Conservation (phyloP, 78 protist species). For the Tieghemostelium lacteum region DNA sequence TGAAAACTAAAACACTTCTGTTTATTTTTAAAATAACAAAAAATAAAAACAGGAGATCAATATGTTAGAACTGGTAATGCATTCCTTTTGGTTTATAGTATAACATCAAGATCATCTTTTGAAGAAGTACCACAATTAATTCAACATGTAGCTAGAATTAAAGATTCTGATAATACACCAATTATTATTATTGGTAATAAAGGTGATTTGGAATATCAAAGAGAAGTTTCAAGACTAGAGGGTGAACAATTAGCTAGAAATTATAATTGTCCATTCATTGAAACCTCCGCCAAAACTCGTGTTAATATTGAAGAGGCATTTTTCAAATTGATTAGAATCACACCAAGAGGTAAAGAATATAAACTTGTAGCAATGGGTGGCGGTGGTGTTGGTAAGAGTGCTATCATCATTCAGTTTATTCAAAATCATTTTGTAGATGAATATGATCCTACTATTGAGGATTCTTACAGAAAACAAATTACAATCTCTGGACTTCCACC, state of each 20-base stretch:
- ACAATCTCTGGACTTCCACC: conserved; percentile 51
- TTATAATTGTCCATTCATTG: conserved; percentile 80
- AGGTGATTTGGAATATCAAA: conserved; percentile 77
- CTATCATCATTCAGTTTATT: conserved; percentile 66
- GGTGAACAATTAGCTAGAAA: conserved; percentile 82
- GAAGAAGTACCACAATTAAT: conserved; percentile 76
- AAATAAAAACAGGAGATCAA: conserved; percentile 37
- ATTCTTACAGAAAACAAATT: conserved; percentile 62
- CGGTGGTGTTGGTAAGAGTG: conserved; percentile 75
- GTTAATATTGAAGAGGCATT: conserved; percentile 93
- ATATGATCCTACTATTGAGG: conserved; percentile 88
- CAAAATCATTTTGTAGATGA: conserved; percentile 85
- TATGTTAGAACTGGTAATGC: conserved; percentile 73
- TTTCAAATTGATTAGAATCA: conserved; percentile 67
- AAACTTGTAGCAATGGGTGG: conserved; percentile 59
- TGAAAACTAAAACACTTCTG: not conserved
- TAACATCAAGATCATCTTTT: conserved; percentile 56
- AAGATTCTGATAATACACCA: conserved; percentile 85
- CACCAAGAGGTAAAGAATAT: conserved; percentile 39
- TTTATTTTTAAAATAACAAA: not conserved
- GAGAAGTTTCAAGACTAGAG: conserved; percentile 78
- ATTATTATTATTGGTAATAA: conserved; percentile 94
- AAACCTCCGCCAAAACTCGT: conserved; percentile 91
- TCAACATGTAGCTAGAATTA: conserved; percentile 89
- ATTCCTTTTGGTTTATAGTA: conserved; percentile 47